These are phyloP conservation scores for Fusarium drepaniforme DNA, from an alignment of 2,329 filamentous ascomycete species.

Conservation along the genomic window DNA sequence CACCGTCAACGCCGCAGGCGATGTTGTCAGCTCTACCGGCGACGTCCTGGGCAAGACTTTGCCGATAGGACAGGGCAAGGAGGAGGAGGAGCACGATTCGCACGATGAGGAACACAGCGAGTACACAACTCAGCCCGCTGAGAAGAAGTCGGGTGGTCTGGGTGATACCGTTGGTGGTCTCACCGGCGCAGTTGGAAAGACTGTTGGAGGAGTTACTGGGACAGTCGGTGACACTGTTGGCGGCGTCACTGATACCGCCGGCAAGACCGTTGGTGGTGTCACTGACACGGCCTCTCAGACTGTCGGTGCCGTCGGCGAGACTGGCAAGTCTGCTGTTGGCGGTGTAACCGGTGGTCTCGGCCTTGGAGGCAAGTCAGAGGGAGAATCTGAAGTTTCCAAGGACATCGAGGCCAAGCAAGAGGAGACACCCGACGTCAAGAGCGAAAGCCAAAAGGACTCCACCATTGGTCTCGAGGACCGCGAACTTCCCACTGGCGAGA, in stretches of 20 bases:
- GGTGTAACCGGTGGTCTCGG: constrained; percentile 37
- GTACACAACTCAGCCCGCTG: constrained; percentile 53
- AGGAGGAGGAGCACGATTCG: constrained; percentile 22
- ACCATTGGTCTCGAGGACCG: constrained; percentile 34
- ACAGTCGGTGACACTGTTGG: constrained; percentile 26
- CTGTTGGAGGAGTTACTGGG: constrained; percentile 13
- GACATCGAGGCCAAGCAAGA: constrained; percentile 32
- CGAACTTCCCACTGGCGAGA: constrained; percentile 23
- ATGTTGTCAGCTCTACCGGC: constrained; percentile 52
- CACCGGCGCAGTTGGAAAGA: constrained; percentile 18
- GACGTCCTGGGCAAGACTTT: constrained; percentile 57
- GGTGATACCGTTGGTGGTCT: constrained; percentile 31
- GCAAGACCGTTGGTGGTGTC: constrained; percentile 9
- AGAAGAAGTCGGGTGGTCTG: constrained; percentile 48
- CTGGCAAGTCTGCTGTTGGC: constrained; percentile 12
- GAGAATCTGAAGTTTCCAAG: constrained; percentile 19
- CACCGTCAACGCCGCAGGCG: constrained; percentile 51
- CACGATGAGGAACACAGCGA: constrained; percentile 50
- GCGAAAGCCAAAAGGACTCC: constrained; percentile 19
- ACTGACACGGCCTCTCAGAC: constrained; percentile 15
- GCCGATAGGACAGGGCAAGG: constrained; percentile 43
- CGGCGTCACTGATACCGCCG: constrained; percentile 11
- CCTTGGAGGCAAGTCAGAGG: constrained; percentile 32
- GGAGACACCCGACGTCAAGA: constrained; percentile 26
- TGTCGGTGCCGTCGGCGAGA: constrained; percentile 22